A percentile compares a stretch with the other conserved stretches of the same genome.
phyloP scores from a whole-genome alignment of 2,329 filamentous ascomycete species.

The Emergomyces pasteurianus region DNA sequence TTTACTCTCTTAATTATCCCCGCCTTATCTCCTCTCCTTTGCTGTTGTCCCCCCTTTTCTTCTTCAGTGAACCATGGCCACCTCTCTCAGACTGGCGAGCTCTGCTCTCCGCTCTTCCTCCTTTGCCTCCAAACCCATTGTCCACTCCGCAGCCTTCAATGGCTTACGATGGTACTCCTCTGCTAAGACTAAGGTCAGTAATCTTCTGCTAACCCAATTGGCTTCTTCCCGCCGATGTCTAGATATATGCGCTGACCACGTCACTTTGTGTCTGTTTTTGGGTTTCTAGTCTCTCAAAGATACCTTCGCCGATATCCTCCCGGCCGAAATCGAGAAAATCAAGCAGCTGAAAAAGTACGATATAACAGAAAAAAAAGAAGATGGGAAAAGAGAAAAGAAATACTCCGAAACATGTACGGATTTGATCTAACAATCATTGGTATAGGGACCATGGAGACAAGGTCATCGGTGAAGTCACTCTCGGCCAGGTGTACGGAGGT shows the following conservation, averaged over 20 bases:
- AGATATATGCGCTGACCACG: slow-evolving; percentile 9
- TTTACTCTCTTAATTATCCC: neutral
- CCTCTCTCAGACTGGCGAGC: slow-evolving; percentile 68
- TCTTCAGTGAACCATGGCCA: slow-evolving; percentile 49
- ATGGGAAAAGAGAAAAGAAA: too few relatives aligned
- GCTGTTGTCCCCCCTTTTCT: neutral
- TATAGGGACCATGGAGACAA: slow-evolving; percentile 83
- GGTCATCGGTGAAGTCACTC: slow-evolving; percentile 92
- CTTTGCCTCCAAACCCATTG: slow-evolving; percentile 53
- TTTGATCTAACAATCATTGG: slow-evolving; percentile 11
- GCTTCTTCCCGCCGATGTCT: neutral
- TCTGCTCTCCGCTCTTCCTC: slow-evolving; percentile 70
- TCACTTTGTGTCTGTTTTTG: neutral
- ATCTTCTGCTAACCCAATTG: slow-evolving; percentile 9
- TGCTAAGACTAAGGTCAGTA: slow-evolving; percentile 65
- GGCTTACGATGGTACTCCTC: slow-evolving; percentile 83
- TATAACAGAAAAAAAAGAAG: neutral
- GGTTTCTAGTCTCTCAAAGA: slow-evolving; percentile 77
- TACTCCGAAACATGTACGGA: neutral
- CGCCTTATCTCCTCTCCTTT: slow-evolving; percentile 8
- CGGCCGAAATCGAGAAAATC: slow-evolving; percentile 96
- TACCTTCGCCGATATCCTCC: slow-evolving; percentile 90
- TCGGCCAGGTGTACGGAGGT: slow-evolving; percentile 98
- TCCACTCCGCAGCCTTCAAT: slow-evolving; percentile 63
- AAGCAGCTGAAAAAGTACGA: slow-evolving; percentile 88